Percentiles rank a stretch among this genome's conserved stretches.
Conservation (phyloP, 176 grass and related monocot genomes). For the Carex kokanica region DNA sequence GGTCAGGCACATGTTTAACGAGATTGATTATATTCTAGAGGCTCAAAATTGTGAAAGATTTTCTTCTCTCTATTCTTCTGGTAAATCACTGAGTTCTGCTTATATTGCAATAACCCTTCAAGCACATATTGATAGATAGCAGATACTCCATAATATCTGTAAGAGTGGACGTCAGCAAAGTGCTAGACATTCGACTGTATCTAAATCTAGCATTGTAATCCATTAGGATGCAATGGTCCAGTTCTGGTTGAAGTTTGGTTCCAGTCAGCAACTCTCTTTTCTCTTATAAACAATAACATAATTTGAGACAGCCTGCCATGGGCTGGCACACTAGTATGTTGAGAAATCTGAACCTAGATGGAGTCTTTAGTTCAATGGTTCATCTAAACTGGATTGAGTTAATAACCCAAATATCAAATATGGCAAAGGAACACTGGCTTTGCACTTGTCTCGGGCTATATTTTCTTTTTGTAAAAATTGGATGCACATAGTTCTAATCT, state of each 20-base stretch:
- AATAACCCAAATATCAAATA: neutral
- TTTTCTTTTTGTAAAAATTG: neutral
- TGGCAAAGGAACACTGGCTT: neutral
- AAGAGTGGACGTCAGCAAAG: neutral
- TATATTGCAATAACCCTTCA: neutral
- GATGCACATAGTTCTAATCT: neutral
- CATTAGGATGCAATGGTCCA: neutral
- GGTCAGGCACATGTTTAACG: constrained; percentile 99
- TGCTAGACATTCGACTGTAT: neutral
- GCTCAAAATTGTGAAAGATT: constrained; percentile 90
- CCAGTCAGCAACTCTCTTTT: neutral
- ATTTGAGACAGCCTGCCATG: neutral
- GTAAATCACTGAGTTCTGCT: constrained; percentile 6
- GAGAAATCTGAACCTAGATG: neutral
- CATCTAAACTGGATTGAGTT: neutral
- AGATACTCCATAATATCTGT: neutral
- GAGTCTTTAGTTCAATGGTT: neutral
- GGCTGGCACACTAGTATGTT: neutral
- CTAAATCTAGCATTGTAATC: neutral
- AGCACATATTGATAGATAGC: neutral
- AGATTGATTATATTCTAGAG: constrained; percentile 90
- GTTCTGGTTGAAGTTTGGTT: neutral
- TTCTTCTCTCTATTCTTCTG: constrained; percentile 64
- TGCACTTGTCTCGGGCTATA: neutral
- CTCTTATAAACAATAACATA: neutral